Conservation (phyloP, 345 rosid genomes). For the Trapa incisa region DNA sequence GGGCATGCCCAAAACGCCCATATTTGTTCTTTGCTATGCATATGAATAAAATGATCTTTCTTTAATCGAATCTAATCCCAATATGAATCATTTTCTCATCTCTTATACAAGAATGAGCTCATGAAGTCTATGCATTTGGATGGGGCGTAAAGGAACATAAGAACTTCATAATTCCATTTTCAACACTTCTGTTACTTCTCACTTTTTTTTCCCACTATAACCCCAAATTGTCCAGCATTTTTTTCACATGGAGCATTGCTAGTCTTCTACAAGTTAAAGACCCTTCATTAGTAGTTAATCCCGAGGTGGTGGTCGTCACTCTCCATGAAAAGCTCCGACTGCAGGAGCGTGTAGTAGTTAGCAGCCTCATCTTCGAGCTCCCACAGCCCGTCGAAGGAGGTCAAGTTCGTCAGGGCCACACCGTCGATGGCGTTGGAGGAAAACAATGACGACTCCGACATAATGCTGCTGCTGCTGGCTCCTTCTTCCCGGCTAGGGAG, state of each 20-base stretch:
- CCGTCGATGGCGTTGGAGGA: not conserved
- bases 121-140: not conserved
- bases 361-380: conserved; percentile 16
- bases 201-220: not conserved
- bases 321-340: conserved; percentile 16
- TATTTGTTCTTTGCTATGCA: too few relatives aligned
- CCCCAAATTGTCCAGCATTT: not conserved
- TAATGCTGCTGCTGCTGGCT: not conserved
- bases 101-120: not conserved
- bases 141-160: not conserved
- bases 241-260: not conserved
- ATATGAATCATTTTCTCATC: not conserved
- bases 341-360: conserved; percentile 12
- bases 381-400: conserved; percentile 8
- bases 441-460: not conserved
- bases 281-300: not conserved
- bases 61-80: not conserved
- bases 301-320: not conserved
- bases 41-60: too few relatives aligned
- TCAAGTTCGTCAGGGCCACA: not conserved
- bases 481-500: conserved; percentile 9
- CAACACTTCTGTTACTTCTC: not conserved
- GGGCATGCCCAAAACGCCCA: too few relatives aligned
- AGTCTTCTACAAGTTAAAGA: too few relatives aligned
- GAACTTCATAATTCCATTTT: not conserved